These are phyloP conservation scores for Eutrema japonicum DNA, from an alignment of 345 rosid species.

Conservation along the genomic window DNA sequence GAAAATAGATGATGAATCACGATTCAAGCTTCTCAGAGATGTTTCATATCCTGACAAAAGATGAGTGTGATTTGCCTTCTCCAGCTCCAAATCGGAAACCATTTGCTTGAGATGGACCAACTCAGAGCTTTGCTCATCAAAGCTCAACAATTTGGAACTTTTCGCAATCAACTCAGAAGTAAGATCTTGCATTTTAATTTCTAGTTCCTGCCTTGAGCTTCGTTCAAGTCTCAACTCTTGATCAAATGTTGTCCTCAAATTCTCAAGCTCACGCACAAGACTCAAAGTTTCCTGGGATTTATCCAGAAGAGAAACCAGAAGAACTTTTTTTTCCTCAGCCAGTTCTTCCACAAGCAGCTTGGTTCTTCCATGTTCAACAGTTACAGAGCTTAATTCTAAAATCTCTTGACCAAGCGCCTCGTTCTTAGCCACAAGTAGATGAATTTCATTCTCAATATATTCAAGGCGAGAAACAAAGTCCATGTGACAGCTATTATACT, in stretches of 20 bases:
- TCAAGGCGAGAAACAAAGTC: conserved; percentile 63
- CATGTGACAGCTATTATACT: conserved; percentile 49
- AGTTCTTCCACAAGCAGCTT: conserved; percentile 62
- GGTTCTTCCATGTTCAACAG: conserved; percentile 60
- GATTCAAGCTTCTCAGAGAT: conserved; percentile 51
- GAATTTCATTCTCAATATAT: conserved; percentile 58
- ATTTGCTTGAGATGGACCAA: conserved; percentile 58
- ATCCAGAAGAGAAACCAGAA: conserved; percentile 56
- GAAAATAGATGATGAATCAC: conserved; percentile 53
- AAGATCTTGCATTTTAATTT: conserved; percentile 54
- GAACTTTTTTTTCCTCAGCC: conserved; percentile 56
- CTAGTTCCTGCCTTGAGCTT: conserved; percentile 49
- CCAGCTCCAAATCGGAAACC: conserved; percentile 62
- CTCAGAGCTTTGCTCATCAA: conserved; percentile 62
- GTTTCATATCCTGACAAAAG: conserved; percentile 59
- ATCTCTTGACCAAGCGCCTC: conserved; percentile 61
- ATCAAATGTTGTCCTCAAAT: conserved; percentile 50
- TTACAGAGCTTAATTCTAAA: conserved; percentile 52
- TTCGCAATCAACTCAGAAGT: conserved; percentile 59
- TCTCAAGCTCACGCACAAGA: conserved; percentile 54
- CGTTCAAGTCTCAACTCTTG: conserved; percentile 59
- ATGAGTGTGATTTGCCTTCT: conserved; percentile 53
- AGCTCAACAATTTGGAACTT: conserved; percentile 54
- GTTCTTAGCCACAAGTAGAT: conserved; percentile 58
- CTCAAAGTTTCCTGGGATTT: conserved; percentile 57